phyloP scores from a whole-genome alignment of 2,329 filamentous ascomycete genomes.

The Rhinocladiella similis region DNA sequence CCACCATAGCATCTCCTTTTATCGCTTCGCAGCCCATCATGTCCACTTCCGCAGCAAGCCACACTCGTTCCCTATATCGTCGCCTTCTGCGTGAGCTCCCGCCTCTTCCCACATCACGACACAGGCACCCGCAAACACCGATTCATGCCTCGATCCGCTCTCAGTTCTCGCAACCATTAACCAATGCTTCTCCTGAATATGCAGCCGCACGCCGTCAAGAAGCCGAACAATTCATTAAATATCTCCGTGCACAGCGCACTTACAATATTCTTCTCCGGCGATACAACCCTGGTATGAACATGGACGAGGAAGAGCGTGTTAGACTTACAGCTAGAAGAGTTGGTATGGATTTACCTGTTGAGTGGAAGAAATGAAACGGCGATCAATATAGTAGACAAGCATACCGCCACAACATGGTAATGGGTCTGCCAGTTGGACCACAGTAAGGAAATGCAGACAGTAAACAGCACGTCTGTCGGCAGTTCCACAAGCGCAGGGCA shows the following conservation, averaged over 20 bases:
- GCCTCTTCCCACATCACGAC: constrained; percentile 45
- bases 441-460: too few species aligned
- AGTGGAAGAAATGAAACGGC: constrained; percentile 11
- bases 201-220: constrained; percentile 43
- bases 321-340: constrained; percentile 81
- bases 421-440: too few species aligned
- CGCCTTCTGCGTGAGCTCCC: constrained; percentile 87
- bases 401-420: too few species aligned
- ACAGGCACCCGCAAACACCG: constrained; percentile 49
- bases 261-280: constrained; percentile 81
- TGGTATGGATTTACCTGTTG: constrained; percentile 79
- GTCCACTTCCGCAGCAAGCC: constrained; percentile 36
- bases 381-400: too few species aligned
- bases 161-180: constrained; percentile 51
- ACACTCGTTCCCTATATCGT: constrained; percentile 79
- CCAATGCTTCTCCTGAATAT: constrained; percentile 29
- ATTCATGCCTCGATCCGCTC: constrained; percentile 69
- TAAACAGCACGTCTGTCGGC: too few species aligned
- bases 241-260: constrained; percentile 79
- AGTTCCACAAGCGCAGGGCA: too few species aligned
- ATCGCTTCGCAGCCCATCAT: background rate
- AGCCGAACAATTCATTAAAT: constrained; percentile 77
- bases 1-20: background rate
- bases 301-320: constrained; percentile 82
- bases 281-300: constrained; percentile 90